Conservation (phyloP, 2,329 filamentous ascomycete genomes). For the Talaromyces rugulosus region DNA sequence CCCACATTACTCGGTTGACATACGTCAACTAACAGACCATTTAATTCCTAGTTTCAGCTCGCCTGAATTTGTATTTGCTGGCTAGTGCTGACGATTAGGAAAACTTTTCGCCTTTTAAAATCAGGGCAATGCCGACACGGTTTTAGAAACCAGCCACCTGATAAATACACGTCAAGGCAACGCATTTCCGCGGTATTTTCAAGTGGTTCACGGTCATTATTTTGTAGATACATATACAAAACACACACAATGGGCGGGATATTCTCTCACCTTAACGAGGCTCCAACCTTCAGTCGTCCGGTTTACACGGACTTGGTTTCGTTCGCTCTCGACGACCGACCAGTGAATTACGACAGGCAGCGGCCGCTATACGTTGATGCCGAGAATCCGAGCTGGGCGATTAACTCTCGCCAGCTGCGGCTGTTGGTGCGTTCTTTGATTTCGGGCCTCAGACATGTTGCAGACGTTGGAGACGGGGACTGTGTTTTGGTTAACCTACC, state of each 20-base stretch:
- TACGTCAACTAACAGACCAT: neutral
- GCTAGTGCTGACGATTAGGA: neutral
- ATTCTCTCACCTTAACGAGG: neutral
- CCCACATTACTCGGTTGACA: neutral
- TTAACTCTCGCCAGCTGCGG: slow-evolving; percentile 33
- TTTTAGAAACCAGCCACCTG: neutral
- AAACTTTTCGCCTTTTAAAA: neutral
- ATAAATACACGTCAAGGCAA: neutral
- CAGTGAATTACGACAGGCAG: slow-evolving; percentile 30
- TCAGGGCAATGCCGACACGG: neutral
- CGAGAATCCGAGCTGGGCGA: slow-evolving; percentile 31
- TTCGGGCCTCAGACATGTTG: slow-evolving; percentile 34
- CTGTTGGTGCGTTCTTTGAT: slow-evolving; percentile 35
- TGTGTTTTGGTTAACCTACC: slow-evolving; percentile 41
- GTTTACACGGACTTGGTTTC: slow-evolving; percentile 38
- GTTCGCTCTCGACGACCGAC: slow-evolving; percentile 35
- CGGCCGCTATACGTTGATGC: slow-evolving; percentile 42
- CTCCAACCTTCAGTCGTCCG: neutral
- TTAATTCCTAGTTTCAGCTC: neutral
- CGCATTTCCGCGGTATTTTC: neutral
- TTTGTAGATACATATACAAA: neutral
- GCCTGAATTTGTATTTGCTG: neutral
- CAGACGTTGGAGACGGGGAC: slow-evolving; percentile 36
- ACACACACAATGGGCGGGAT: slow-evolving; percentile 5
- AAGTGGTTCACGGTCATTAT: neutral